Evolutionary conservation across 805 yeast species (phyloP).

Genomic region (Hanseniaspora pseudoguilliermondii): DNA sequence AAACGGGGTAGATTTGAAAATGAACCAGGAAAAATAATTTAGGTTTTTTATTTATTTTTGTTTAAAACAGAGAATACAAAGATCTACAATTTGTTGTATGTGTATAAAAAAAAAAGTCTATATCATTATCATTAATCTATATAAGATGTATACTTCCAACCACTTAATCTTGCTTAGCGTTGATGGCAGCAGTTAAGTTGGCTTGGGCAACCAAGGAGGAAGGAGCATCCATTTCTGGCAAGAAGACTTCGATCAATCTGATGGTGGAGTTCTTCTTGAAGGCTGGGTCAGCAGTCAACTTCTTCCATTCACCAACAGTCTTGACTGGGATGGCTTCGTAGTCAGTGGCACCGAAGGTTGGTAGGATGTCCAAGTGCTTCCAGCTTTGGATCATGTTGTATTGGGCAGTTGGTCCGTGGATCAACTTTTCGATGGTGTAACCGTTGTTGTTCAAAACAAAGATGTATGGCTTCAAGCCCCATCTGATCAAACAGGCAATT

Average conservation of each 20-base stretch:
- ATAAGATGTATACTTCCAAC: neutral
- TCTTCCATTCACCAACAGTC: constrained; percentile 47
- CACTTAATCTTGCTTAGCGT: constrained; percentile 26
- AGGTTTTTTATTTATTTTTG: too few species aligned
- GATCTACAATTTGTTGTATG: neutral
- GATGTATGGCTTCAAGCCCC: constrained; percentile 55
- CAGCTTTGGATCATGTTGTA: constrained; percentile 59
- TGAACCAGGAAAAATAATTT: too few species aligned
- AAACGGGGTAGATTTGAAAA: too few species aligned
- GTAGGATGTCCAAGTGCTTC: constrained; percentile 39
- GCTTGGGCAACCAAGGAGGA: constrained; percentile 54
- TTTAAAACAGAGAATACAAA: neutral
- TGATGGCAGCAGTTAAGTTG: constrained; percentile 41
- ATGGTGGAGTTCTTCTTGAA: constrained; percentile 47
- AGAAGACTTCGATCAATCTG: constrained; percentile 55
- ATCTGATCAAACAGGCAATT: constrained; percentile 54
- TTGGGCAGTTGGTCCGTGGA: constrained; percentile 52
- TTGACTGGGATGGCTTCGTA: constrained; percentile 44
- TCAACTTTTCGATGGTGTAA: constrained; percentile 62
- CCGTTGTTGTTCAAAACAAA: constrained; percentile 62
- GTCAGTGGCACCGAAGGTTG: constrained; percentile 35
- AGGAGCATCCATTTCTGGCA: constrained; percentile 61
- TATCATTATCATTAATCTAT: constrained; percentile 1
- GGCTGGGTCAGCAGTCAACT: constrained; percentile 33
- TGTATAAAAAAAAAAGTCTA: neutral